Percentiles rank a stretch among this genome's conserved stretches.
These are phyloP conservation scores for Chalaropsis thielavioides DNA, from an alignment of 2,329 filamentous ascomycete genomes.

Conservation along the genomic window DNA sequence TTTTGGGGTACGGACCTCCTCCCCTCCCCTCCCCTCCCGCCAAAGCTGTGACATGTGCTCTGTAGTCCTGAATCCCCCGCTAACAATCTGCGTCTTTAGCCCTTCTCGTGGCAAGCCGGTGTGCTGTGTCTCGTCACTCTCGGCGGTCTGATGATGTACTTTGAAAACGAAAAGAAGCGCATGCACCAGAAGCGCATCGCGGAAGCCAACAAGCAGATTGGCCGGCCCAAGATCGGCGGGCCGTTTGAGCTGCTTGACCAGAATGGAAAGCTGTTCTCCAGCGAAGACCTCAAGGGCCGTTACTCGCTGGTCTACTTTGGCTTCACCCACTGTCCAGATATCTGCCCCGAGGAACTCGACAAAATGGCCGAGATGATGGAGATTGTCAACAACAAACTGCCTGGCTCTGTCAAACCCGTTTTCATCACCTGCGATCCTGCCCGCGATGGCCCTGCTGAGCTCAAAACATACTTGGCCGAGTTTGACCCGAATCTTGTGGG, in stretches of 20 bases:
- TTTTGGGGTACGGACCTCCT: constrained; percentile 33
- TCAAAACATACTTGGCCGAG: constrained; percentile 76
- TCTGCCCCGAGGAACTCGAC: constrained; percentile 96
- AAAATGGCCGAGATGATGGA: constrained; percentile 98
- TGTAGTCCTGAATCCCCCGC: background rate
- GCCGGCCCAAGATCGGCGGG: constrained; percentile 84
- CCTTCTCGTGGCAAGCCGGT: constrained; percentile 87
- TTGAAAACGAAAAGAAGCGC: constrained; percentile 81
- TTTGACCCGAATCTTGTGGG: constrained; percentile 81
- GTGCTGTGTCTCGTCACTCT: constrained; percentile 71
- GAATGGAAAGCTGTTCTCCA: constrained; percentile 61
- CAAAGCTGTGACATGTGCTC: background rate
- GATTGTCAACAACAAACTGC: constrained; percentile 39
- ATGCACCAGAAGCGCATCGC: constrained; percentile 80
- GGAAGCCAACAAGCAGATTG: constrained; percentile 84
- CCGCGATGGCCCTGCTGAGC: constrained; percentile 70
- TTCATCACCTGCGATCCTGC: constrained; percentile 95
- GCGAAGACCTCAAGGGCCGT: constrained; percentile 70
- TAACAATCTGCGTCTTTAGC: constrained; percentile 33
- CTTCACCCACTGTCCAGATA: constrained; percentile 96
- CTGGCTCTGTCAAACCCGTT: constrained; percentile 52
- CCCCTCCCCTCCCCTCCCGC: too few species aligned
- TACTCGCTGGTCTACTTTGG: constrained; percentile 88
- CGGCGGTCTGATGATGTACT: constrained; percentile 70
- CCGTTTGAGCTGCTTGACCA: constrained; percentile 72